These are phyloP conservation scores for Aspergillus novoparasiticus DNA, from an alignment of 2,329 filamentous ascomycete genomes.

Conservation along the genomic window DNA sequence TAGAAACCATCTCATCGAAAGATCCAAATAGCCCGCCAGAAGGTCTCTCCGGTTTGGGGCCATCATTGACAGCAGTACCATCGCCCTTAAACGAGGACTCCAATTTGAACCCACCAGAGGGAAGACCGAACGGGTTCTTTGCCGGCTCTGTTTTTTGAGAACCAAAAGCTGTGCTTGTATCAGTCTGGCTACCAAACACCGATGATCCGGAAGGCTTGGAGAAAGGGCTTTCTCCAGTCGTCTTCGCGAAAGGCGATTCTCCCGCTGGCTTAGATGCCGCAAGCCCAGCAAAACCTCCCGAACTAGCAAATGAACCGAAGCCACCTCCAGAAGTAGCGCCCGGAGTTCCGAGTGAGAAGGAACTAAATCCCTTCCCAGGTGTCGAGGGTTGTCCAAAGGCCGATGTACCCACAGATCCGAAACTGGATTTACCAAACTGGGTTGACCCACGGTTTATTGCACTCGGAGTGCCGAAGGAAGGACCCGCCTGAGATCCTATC, in stretches of 20 bases:
- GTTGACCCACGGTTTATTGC: slow-evolving; percentile 31
- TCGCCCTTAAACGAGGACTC: slow-evolving; percentile 50
- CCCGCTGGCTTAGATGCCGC: slow-evolving; percentile 26
- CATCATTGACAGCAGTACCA: slow-evolving; percentile 42
- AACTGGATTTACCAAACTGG: slow-evolving; percentile 38
- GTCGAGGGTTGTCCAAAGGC: slow-evolving; percentile 37
- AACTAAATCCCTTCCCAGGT: slow-evolving; percentile 25
- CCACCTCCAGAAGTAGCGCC: slow-evolving; percentile 29
- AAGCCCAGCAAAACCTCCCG: slow-evolving; percentile 29
- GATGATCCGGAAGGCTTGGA: slow-evolving; percentile 31
- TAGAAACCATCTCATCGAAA: slow-evolving; percentile 45
- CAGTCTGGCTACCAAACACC: slow-evolving; percentile 31
- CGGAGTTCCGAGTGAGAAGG: slow-evolving; percentile 26
- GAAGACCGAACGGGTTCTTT: slow-evolving; percentile 33
- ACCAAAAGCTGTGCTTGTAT: slow-evolving; percentile 29
- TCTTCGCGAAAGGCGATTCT: slow-evolving; percentile 32
- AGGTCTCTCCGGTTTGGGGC: slow-evolving; percentile 40
- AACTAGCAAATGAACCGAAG: slow-evolving; percentile 38
- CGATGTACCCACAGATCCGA: slow-evolving; percentile 26
- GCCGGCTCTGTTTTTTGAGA: slow-evolving; percentile 29
- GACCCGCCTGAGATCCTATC: slow-evolving; percentile 13
- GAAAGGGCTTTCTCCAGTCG: slow-evolving; percentile 31
- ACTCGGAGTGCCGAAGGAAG: slow-evolving; percentile 40
- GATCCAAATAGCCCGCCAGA: slow-evolving; percentile 36
- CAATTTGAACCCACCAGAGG: slow-evolving; percentile 41